Conservation (phyloP, 2,329 filamentous ascomycete genomes). For the Cladosporium sp. region DNA sequence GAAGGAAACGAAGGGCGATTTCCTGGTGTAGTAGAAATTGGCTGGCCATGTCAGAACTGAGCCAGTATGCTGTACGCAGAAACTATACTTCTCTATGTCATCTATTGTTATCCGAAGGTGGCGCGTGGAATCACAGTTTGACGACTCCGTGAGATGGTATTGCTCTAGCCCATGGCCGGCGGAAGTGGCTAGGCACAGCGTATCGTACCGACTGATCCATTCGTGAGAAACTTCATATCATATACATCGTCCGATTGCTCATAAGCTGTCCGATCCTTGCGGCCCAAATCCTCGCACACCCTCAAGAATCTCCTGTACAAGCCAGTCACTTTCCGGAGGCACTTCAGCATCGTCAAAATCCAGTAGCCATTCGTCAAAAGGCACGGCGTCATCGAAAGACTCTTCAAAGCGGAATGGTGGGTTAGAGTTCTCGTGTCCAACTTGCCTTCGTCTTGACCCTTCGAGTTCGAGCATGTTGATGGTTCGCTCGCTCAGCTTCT, state of each 20-base stretch:
- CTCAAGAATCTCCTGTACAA: neutral
- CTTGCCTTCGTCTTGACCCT: neutral
- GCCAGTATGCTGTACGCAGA: too few relatives aligned
- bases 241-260: too few relatives aligned
- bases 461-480: slow-evolving; percentile 15
- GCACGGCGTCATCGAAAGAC: neutral
- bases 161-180: too few relatives aligned
- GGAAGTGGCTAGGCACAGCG: too few relatives aligned
- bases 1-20: slow-evolving; percentile 4
- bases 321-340: neutral
- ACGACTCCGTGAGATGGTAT: too few relatives aligned
- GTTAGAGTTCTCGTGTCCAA: neutral
- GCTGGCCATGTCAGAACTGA: too few relatives aligned
- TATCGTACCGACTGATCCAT: too few relatives aligned
- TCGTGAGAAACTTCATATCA: too few relatives aligned
- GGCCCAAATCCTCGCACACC: neutral
- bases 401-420: neutral
- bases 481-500: slow-evolving; percentile 16
- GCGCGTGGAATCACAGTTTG: too few relatives aligned
- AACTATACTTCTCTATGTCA: too few relatives aligned
- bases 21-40: neutral
- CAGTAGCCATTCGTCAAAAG: neutral
- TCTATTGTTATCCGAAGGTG: too few relatives aligned
- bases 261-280: neutral
- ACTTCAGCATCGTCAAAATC: neutral